A percentile compares a stretch with the other conserved stretches of the same genome.
These are phyloP conservation scores for Hypoxylon rubiginosum DNA, from an alignment of 2,329 filamentous ascomycete species.

Conservation along the genomic window DNA sequence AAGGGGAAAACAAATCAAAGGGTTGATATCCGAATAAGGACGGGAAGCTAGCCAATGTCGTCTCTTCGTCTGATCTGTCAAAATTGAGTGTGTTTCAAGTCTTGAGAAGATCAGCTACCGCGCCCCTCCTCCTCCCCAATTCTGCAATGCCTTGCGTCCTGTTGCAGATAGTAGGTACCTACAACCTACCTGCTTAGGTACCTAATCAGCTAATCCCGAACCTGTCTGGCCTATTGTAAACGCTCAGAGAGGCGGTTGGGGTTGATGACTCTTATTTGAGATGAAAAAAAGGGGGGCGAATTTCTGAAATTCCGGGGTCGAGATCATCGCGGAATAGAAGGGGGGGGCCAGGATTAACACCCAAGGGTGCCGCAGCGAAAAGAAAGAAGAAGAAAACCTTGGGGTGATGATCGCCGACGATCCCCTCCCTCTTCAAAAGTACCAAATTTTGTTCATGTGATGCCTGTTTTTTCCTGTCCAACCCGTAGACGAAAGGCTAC, in stretches of 20 bases:
- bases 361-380: constrained; percentile 14
- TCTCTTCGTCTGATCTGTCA: constrained; percentile 31
- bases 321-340: constrained; percentile 29
- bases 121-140: constrained; percentile 13
- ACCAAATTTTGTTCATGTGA: constrained; percentile 29
- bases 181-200: constrained; percentile 11
- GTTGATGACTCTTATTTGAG: background rate
- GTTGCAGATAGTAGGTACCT: background rate
- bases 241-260: background rate
- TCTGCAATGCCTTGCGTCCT: constrained; percentile 30
- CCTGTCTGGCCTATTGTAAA: background rate
- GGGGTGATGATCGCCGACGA: constrained; percentile 32
- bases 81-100: constrained; percentile 37
- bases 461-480: constrained; percentile 15
- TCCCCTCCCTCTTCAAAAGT: constrained; percentile 25
- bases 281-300: constrained; percentile 20
- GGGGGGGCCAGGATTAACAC: background rate
- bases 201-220: constrained; percentile 26
- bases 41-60: constrained; percentile 3
- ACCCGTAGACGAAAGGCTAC: constrained; percentile 13
- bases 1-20: constrained; percentile 3
- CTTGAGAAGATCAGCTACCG: constrained; percentile 34
- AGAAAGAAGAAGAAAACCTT: no score
- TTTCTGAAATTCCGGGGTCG: constrained; percentile 35
- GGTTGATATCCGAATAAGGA: constrained; percentile 13